These are phyloP conservation scores for Apiotrichum veenhuisii DNA, from an alignment of 1,284 basidiomycete genomes.

Conservation along the genomic window DNA sequence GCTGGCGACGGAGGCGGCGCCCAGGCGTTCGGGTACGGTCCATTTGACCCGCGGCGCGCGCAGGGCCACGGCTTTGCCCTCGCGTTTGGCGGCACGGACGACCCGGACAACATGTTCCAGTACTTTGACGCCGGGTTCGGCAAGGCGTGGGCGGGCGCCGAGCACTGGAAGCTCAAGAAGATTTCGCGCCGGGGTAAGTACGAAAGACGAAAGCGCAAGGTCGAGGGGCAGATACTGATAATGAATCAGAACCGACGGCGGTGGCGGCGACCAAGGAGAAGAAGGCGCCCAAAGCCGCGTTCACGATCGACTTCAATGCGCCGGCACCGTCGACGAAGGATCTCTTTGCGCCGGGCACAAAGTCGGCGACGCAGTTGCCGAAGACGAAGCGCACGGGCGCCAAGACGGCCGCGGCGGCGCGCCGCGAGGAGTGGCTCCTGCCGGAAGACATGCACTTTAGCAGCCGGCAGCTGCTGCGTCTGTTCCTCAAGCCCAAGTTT, in stretches of 20 bases:
- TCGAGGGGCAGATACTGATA: neutral
- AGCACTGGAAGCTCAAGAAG: constrained; percentile 92
- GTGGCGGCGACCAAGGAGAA: constrained; percentile 52
- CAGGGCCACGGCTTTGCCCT: constrained; percentile 73
- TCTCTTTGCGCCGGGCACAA: constrained; percentile 73
- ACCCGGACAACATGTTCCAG: constrained; percentile 66
- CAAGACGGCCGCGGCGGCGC: constrained; percentile 53
- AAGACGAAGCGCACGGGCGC: constrained; percentile 48
- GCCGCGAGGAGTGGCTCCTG: constrained; percentile 68
- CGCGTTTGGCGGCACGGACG: constrained; percentile 67
- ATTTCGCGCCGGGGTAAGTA: constrained; percentile 59
- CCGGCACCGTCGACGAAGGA: constrained; percentile 58
- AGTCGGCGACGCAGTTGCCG: constrained; percentile 63
- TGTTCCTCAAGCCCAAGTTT: constrained; percentile 95
- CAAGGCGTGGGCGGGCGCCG: constrained; percentile 97
- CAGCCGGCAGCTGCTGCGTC: constrained; percentile 76
- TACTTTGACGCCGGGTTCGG: constrained; percentile 87
- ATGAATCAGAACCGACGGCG: constrained; percentile 56
- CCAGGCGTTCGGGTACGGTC: constrained; percentile 53
- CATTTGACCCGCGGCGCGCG: constrained; percentile 69
- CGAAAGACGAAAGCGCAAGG: too few species aligned
- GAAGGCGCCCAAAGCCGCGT: constrained; percentile 72
- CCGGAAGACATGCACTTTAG: constrained; percentile 99
- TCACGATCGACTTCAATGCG: constrained; percentile 77
- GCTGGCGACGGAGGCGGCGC: constrained; percentile 6